Percentiles rank a stretch among this genome's conserved stretches.
These are phyloP conservation scores for Candida namnaoensis DNA, from an alignment of 805 yeast genomes.

Conservation along the genomic window DNA sequence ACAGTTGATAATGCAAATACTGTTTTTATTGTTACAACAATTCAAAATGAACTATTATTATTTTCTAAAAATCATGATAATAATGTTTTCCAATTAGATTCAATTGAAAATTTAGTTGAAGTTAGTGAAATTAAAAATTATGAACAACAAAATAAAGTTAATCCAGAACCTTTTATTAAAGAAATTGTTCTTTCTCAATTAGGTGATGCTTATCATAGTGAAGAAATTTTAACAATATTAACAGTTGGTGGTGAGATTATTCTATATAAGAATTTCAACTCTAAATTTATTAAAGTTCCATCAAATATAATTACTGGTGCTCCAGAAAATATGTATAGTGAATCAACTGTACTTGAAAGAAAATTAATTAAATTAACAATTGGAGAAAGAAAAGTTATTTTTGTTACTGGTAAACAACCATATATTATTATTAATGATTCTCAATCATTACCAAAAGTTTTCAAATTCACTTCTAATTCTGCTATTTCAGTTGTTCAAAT, in stretches of 20 bases:
- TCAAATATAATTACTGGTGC: constrained; percentile 59
- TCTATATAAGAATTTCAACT: constrained; percentile 51
- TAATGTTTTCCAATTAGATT: constrained; percentile 26
- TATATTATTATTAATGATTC: constrained; percentile 57
- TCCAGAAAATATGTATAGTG: constrained; percentile 66
- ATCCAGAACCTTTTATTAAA: constrained; percentile 69
- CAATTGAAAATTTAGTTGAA: constrained; percentile 27
- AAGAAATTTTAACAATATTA: constrained; percentile 59
- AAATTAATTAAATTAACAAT: constrained; percentile 49
- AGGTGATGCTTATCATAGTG: constrained; percentile 47
- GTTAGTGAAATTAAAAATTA: constrained; percentile 27
- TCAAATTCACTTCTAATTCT: constrained; percentile 56
- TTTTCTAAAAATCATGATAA: constrained; percentile 45
- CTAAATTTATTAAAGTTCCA: constrained; percentile 34
- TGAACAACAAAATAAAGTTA: constrained; percentile 24
- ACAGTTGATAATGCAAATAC: constrained; percentile 21
- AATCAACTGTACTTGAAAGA: constrained; percentile 55
- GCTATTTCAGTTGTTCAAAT: constrained; percentile 59
- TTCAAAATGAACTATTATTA: constrained; percentile 64
- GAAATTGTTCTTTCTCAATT: constrained; percentile 55
- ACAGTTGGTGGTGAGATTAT: constrained; percentile 79
- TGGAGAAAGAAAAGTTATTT: constrained; percentile 49
- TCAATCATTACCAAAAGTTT: constrained; percentile 55
- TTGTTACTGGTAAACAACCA: constrained; percentile 71
- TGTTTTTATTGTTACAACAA: constrained; percentile 60